Conservation (phyloP, 768 basidiomycete species). For the Kwoniella sp. region DNA sequence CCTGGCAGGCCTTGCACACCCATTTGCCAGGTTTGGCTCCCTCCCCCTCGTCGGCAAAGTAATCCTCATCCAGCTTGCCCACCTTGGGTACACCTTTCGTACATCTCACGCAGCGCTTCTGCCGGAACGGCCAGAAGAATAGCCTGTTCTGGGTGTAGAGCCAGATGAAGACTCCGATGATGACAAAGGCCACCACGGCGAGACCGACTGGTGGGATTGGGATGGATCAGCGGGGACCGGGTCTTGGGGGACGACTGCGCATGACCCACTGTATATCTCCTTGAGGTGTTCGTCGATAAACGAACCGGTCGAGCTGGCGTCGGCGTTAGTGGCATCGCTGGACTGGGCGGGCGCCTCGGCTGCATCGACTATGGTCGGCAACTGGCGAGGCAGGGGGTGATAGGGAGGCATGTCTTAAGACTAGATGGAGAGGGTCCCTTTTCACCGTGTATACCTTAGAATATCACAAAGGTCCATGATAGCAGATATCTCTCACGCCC, state of each 20-base stretch:
- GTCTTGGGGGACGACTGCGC: neutral
- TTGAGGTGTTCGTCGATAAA: conserved; percentile 9
- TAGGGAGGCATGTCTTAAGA: neutral
- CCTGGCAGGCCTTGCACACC: conserved; percentile 6
- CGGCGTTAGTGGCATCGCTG: neutral
- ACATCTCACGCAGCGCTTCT: conserved; percentile 6
- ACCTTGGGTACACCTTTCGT: conserved; percentile 4
- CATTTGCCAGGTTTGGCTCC: neutral
- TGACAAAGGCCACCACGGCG: conserved; percentile 4
- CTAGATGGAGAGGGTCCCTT: neutral
- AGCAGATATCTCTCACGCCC: too few species aligned
- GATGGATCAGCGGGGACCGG: neutral
- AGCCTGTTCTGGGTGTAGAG: conserved; percentile 1
- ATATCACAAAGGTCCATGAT: neutral
- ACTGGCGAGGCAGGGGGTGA: neutral
- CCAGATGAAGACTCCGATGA: conserved; percentile 6
- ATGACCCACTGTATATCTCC: conserved; percentile 4
- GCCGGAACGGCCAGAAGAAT: conserved; percentile 11
- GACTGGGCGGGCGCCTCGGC: too few species aligned
- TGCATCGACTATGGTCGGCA: too few species aligned
- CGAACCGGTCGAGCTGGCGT: too few species aligned
- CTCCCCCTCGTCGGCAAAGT: neutral
- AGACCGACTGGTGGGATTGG: neutral
- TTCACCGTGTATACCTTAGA: neutral
- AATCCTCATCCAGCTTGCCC: conserved; percentile 5